phyloP scores from a whole-genome alignment of 2,329 filamentous ascomycete species.

The Fusarium pseudograminearum region DNA sequence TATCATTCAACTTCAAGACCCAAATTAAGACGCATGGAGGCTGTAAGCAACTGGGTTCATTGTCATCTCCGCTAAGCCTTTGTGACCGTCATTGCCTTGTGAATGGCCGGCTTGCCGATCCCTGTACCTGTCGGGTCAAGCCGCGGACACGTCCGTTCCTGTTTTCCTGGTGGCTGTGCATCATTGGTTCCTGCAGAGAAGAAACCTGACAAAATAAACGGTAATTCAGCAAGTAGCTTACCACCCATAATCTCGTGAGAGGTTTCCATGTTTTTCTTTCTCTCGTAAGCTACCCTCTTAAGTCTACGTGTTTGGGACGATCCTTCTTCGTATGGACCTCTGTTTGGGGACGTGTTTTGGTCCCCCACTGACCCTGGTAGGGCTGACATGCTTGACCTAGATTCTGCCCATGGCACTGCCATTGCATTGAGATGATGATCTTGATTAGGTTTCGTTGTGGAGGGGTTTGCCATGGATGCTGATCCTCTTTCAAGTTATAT shows the following conservation, averaged over 20 bases:
- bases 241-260: accelerated
- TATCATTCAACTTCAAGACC: neutral
- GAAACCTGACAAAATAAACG: neutral
- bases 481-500: neutral
- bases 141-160: constrained; percentile 10
- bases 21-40: neutral
- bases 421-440: neutral
- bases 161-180: constrained; percentile 3
- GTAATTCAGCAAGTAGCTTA: neutral
- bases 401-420: neutral
- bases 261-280: neutral
- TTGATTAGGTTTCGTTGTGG: neutral
- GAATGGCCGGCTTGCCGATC: neutral
- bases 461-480: neutral
- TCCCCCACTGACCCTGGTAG: neutral
- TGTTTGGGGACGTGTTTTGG: neutral
- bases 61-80: neutral
- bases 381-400: constrained; percentile 9
- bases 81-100: neutral
- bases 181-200: too few relatives aligned
- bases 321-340: neutral
- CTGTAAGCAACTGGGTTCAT: neutral
- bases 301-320: neutral
- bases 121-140: neutral
- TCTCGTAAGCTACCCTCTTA: neutral